phyloP scores from a whole-genome alignment of 2,329 filamentous ascomycete genomes.

The Aspergillus sergii region DNA sequence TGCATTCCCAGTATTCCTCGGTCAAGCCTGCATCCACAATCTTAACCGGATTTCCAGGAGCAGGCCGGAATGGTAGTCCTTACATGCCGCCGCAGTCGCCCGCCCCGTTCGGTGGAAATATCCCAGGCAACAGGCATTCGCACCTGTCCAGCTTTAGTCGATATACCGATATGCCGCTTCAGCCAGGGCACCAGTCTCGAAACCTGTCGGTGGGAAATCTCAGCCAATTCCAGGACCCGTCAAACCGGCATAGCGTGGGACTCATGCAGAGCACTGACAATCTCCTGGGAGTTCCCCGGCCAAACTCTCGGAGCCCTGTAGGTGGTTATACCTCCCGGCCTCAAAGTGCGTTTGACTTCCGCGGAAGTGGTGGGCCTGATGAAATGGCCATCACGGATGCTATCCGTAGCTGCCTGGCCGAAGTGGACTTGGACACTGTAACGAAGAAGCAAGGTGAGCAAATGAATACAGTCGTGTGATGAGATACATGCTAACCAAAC shows the following conservation, averaged over 20 bases:
- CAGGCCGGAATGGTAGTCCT: constrained; percentile 55
- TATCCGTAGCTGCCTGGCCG: constrained; percentile 77
- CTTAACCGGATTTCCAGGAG: constrained; percentile 76
- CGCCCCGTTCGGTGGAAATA: constrained; percentile 65
- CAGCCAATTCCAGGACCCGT: constrained; percentile 46
- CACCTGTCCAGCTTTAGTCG: constrained; percentile 69
- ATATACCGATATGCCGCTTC: constrained; percentile 64
- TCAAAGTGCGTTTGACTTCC: constrained; percentile 61
- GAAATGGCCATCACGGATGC: constrained; percentile 81
- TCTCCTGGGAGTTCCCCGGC: constrained; percentile 40
- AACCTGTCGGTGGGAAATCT: constrained; percentile 64
- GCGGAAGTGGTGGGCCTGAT: constrained; percentile 65
- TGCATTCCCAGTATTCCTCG: constrained; percentile 93
- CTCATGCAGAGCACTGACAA: constrained; percentile 50
- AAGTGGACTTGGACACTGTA: constrained; percentile 93
- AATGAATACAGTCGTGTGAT: background rate
- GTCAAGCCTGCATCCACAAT: constrained; percentile 85
- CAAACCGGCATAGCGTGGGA: constrained; percentile 47
- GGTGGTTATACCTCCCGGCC: constrained; percentile 52
- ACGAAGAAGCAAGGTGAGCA: constrained; percentile 87
- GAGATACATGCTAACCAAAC: constrained; percentile 3
- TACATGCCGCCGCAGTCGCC: constrained; percentile 86
- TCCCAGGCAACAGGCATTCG: constrained; percentile 60
- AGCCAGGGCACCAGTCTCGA: constrained; percentile 45
- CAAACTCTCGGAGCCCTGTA: constrained; percentile 52